A percentile compares a stretch with the other conserved stretches of the same genome.
These are phyloP conservation scores for Vitis labrusca DNA, from an alignment of 164 flowering plant species.

Conservation along the genomic window DNA sequence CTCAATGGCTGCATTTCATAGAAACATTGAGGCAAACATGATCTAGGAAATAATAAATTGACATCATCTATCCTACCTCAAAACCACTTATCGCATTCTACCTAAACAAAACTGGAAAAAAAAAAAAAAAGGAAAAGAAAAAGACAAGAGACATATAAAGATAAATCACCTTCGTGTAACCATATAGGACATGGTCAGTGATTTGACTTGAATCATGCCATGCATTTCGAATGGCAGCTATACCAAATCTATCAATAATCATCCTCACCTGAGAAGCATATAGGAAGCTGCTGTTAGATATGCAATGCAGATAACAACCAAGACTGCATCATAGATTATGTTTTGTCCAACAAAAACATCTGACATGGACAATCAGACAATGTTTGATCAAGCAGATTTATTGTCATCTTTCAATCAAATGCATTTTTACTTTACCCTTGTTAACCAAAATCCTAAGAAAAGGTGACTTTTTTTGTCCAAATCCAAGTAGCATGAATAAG, in stretches of 20 bases:
- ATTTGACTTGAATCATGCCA: slow-evolving; percentile 76
- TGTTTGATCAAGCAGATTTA: neutral
- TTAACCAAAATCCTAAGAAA: too few species aligned
- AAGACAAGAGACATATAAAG: neutral
- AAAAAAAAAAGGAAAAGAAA: neutral
- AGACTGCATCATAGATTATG: neutral
- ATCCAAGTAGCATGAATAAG: neutral
- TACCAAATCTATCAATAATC: slow-evolving; percentile 76
- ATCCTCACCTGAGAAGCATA: slow-evolving; percentile 58
- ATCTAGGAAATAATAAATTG: neutral
- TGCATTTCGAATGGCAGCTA: slow-evolving; percentile 60
- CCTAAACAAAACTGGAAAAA: neutral
- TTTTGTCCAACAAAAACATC: neutral
- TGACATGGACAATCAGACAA: neutral
- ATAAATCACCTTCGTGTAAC: slow-evolving; percentile 76
- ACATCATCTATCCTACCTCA: neutral
- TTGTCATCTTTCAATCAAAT: neutral
- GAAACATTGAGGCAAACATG: slow-evolving; percentile 2
- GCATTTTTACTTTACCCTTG: neutral
- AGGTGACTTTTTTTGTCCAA: neutral
- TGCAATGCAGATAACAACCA: neutral
- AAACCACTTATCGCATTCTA: neutral
- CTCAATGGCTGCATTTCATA: slow-evolving; percentile 69
- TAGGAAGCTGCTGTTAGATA: neutral
- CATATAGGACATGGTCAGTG: slow-evolving; percentile 58